Conservation (phyloP, 1,139 yeast species). For the Protomyces macrosporus region DNA sequence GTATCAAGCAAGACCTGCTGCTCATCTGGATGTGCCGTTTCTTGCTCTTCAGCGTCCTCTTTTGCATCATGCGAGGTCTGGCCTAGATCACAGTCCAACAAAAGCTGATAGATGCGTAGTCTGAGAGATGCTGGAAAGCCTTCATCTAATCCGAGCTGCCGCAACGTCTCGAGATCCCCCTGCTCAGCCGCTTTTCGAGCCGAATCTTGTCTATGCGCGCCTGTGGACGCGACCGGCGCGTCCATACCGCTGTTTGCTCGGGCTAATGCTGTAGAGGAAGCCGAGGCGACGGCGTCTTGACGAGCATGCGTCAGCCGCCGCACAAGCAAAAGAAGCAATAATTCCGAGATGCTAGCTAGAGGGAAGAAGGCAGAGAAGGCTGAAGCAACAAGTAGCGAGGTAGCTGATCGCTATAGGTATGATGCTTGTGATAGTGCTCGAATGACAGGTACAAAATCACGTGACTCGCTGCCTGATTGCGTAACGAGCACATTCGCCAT, state of each 20-base stretch:
- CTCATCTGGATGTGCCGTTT: conserved; percentile 47
- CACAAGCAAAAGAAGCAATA: conserved; percentile 8
- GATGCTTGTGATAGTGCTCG: too few relatives aligned
- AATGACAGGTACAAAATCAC: not conserved
- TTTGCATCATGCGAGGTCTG: not conserved
- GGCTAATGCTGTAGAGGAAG: not conserved
- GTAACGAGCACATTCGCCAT: not conserved
- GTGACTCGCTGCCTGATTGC: not conserved
- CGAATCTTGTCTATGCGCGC: not conserved
- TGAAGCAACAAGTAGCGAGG: not conserved
- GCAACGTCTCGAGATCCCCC: conserved; percentile 1
- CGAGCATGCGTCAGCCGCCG: conserved; percentile 5
- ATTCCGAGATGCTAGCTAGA: conserved; percentile 1
- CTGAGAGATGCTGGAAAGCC: conserved; percentile 8
- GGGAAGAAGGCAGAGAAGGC: not conserved
- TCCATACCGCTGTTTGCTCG: not conserved
- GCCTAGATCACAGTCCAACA: not conserved
- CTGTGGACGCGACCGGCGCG: not conserved
- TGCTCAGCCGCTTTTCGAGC: not conserved
- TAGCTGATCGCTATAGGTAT: too few relatives aligned
- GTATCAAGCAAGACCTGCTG: conserved; percentile 73
- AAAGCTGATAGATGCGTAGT: conserved; percentile 1
- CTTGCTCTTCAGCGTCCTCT: not conserved
- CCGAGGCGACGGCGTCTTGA: not conserved
- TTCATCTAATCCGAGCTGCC: not conserved